Percentiles rank a stretch among this genome's conserved stretches.
phyloP scores from a whole-genome alignment of 768 basidiomycete species.

The Udeniomyces megalosporus region DNA sequence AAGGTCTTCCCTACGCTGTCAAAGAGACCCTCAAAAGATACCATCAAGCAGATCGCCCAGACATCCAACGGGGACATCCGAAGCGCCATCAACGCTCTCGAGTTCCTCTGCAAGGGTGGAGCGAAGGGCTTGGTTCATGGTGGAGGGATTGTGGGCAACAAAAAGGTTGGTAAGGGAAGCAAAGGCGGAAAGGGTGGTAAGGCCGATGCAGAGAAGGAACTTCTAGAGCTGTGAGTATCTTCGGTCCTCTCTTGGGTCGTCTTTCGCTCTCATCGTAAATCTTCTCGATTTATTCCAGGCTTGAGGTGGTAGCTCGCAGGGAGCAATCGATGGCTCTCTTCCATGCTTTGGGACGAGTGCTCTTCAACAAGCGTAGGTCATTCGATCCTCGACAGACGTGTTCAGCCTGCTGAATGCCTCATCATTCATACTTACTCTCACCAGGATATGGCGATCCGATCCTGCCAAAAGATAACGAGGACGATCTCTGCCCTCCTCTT shows the following conservation, averaged over 20 bases:
- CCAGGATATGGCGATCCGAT: constrained; percentile 30
- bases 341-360: constrained; percentile 77
- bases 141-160: constrained; percentile 15
- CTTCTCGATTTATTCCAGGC: too few relatives aligned
- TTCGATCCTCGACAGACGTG: constrained; percentile 1
- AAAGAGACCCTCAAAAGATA: constrained; percentile 42
- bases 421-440: neutral
- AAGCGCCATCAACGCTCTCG: constrained; percentile 79
- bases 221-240: neutral
- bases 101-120: constrained; percentile 50
- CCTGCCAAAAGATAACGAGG: too few relatives aligned
- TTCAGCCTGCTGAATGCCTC: neutral
- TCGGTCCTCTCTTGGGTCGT: neutral
- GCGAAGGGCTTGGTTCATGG: constrained; percentile 22
- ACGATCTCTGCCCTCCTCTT: too few relatives aligned
- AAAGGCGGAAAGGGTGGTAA: constrained; percentile 22
- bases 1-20: constrained; percentile 32
- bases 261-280: too few relatives aligned
- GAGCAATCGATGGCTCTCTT: constrained; percentile 80
- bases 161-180: constrained; percentile 21
- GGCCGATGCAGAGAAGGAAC: constrained; percentile 23
- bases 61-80: constrained; percentile 81
- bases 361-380: constrained; percentile 81
- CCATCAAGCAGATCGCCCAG: constrained; percentile 57
- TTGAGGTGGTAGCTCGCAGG: constrained; percentile 61